Conservation (phyloP, 1,139 yeast species). For the Blastobotrys aristatus region DNA sequence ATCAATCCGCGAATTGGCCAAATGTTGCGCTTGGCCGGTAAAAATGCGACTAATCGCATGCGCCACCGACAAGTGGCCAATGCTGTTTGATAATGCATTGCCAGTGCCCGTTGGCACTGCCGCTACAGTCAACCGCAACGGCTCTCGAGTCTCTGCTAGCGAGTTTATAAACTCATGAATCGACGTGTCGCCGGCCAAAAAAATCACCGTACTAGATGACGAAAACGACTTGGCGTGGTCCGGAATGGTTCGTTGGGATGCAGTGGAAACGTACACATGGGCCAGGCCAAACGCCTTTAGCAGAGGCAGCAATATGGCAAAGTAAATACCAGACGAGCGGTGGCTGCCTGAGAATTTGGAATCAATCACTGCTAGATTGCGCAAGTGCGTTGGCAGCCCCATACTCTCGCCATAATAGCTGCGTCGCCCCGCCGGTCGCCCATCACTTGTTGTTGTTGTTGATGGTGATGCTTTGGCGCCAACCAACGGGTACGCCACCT, state of each 20-base stretch:
- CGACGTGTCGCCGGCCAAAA: conserved; percentile 85
- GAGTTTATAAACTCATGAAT: conserved; percentile 69
- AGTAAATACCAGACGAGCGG: conserved; percentile 28
- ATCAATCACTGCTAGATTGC: conserved; percentile 33
- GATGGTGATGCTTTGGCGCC: neutral
- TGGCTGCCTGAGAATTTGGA: conserved; percentile 33
- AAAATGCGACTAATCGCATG: conserved; percentile 44
- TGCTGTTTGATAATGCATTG: conserved; percentile 67
- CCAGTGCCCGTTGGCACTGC: conserved; percentile 84
- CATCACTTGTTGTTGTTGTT: neutral
- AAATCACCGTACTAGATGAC: conserved; percentile 43
- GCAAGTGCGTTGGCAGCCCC: conserved; percentile 24
- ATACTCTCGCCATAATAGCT: neutral
- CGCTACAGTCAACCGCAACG: conserved; percentile 36
- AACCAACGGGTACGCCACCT: conserved; percentile 16
- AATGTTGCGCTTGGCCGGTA: conserved; percentile 33
- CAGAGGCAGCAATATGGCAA: conserved; percentile 31
- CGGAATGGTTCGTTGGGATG: conserved; percentile 29
- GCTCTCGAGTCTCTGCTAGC: conserved; percentile 28
- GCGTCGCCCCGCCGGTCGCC: neutral
- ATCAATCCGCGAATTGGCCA: conserved; percentile 50
- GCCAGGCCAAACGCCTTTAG: conserved; percentile 31
- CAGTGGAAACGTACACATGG: conserved; percentile 36
- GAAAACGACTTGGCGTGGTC: conserved; percentile 32
- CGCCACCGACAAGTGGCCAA: conserved; percentile 43